Conservation (phyloP, 1,139 yeast species). For the Kluyveromyces sp. region DNA sequence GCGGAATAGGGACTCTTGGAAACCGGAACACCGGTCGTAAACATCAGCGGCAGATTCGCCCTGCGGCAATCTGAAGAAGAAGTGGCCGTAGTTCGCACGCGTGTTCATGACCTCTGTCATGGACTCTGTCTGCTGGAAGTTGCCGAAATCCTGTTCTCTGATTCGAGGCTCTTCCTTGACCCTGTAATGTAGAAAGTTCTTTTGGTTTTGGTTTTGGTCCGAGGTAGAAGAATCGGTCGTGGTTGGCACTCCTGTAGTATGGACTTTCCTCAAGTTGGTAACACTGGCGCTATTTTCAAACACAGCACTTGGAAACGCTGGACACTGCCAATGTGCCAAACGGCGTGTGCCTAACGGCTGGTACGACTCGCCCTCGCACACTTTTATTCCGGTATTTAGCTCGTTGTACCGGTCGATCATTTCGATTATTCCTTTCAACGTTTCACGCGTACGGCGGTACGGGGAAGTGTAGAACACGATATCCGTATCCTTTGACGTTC, state of each 20-base stretch:
- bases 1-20: conserved; percentile 76
- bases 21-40: conserved; percentile 81
- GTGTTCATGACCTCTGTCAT: conserved; percentile 68
- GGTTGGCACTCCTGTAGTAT: conserved; percentile 5
- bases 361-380: conserved; percentile 14
- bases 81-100: conserved; percentile 84
- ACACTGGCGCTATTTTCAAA: conserved; percentile 17
- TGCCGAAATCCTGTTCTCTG: conserved; percentile 93
- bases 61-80: conserved; percentile 82
- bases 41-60: conserved; percentile 97
- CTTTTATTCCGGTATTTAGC: conserved; percentile 14
- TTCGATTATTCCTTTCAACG: conserved; percentile 58
- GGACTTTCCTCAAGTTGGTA: not conserved
- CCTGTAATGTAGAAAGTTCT: conserved; percentile 41
- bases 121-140: conserved; percentile 55
- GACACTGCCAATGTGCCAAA: conserved; percentile 22
- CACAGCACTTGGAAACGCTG: conserved; percentile 19
- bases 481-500: conserved; percentile 14
- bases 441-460: conserved; percentile 71
- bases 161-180: conserved; percentile 81
- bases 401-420: conserved; percentile 42
- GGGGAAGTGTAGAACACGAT: conserved; percentile 74
- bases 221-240: conserved; percentile 13
- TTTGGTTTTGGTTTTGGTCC: not conserved
- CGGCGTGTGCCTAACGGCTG: conserved; percentile 19